Evolutionary conservation across 2,329 filamentous ascomycete species (phyloP).

Genomic region (Xylariaceae sp.): DNA sequence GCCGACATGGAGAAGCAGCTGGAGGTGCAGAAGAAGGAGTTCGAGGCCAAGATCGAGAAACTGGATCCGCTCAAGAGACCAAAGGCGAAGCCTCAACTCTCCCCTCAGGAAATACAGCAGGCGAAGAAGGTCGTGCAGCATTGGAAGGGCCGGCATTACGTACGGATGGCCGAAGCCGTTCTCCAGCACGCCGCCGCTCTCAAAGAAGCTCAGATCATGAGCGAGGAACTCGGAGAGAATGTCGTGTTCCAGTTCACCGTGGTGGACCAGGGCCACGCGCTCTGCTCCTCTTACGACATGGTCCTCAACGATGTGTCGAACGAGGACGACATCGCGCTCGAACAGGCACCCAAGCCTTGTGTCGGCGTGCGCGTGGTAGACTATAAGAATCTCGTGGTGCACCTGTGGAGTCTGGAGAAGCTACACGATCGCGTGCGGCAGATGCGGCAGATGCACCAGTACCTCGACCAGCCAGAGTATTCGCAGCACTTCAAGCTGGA

Average conservation of each 20-base stretch:
- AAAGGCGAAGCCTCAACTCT: conserved; percentile 58
- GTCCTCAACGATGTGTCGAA: conserved; percentile 84
- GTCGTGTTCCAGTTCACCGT: conserved; percentile 94
- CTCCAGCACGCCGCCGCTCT: conserved; percentile 80
- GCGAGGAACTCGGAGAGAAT: conserved; percentile 87
- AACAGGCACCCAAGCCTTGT: conserved; percentile 80
- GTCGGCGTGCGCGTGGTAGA: conserved; percentile 87
- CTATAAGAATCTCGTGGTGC: conserved; percentile 78
- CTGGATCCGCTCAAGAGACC: conserved; percentile 59
- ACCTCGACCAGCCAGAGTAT: conserved; percentile 91
- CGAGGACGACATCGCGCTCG: conserved; percentile 77
- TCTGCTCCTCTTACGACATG: conserved; percentile 94
- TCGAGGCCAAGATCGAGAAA: conserved; percentile 77
- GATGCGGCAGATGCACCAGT: conserved; percentile 97
- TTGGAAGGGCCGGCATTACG: conserved; percentile 82
- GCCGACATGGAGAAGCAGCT: conserved; percentile 85
- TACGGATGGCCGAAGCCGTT: conserved; percentile 88
- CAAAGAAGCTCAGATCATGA: conserved; percentile 97
- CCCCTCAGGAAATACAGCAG: conserved; percentile 64
- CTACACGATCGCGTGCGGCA: conserved; percentile 78
- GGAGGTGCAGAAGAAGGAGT: conserved; percentile 74
- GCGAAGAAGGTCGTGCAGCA: conserved; percentile 62
- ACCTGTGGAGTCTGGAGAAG: conserved; percentile 93
- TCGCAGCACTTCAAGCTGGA: conserved; percentile 86
- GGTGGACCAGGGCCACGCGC: conserved; percentile 78